phyloP scores from a whole-genome alignment of 192 early-diverging fungal genomes.

The Hyaloraphidium curvatum region DNA sequence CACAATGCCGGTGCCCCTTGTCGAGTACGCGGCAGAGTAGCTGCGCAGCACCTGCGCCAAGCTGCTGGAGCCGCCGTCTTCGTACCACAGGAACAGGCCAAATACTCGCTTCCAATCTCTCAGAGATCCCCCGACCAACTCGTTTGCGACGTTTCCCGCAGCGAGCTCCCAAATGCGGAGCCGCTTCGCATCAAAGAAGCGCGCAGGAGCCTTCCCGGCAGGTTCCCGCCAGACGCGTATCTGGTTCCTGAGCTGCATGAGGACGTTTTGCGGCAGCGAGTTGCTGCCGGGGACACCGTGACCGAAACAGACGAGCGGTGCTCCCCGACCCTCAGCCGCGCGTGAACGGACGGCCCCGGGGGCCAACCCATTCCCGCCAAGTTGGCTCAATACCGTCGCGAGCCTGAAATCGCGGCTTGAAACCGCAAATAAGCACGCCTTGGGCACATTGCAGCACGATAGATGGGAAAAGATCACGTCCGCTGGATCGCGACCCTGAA shows the following conservation, averaged over 20 bases:
- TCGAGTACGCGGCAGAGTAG: constrained; percentile 10
- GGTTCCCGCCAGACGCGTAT: no score
- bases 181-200: constrained; percentile 11
- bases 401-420: constrained; percentile 43
- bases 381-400: constrained; percentile 58
- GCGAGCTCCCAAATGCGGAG: constrained; percentile 37
- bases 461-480: constrained; percentile 32
- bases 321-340: neutral
- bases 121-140: constrained; percentile 10
- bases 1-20: constrained; percentile 9
- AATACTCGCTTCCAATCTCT: constrained; percentile 44
- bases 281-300: neutral
- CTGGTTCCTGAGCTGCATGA: constrained; percentile 25
- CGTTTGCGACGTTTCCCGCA: constrained; percentile 18
- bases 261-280: constrained; percentile 11
- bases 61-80: constrained; percentile 15
- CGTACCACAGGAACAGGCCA: constrained; percentile 41
- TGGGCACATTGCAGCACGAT: constrained; percentile 34
- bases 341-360: neutral
- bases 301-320: neutral
- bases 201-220: no score
- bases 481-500: constrained; percentile 11
- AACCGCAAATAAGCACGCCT: constrained; percentile 43
- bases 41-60: constrained; percentile 12
- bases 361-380: constrained; percentile 19